Evolutionary conservation across 129 eudicot species (phyloP).

Genomic region (Saussurea involucrata): DNA sequence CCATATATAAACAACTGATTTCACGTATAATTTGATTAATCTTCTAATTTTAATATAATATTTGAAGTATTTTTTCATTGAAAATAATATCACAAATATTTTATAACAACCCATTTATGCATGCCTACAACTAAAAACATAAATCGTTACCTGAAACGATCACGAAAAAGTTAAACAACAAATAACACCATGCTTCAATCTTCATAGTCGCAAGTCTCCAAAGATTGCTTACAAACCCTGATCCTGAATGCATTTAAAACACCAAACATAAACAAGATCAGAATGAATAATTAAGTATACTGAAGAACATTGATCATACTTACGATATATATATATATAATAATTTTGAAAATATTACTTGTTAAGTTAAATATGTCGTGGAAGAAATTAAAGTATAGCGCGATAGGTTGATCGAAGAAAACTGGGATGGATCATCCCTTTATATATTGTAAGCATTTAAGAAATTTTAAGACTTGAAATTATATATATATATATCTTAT

Average conservation of each 20-base stretch:
- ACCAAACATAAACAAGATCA: neutral
- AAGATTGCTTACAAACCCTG: neutral
- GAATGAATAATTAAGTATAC: neutral
- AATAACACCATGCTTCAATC: neutral
- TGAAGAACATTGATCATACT: neutral
- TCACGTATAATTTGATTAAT: neutral
- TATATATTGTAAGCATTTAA: neutral
- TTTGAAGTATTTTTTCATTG: neutral
- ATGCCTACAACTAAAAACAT: neutral
- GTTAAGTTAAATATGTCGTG: neutral
- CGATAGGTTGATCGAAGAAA: neutral
- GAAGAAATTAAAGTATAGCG: neutral
- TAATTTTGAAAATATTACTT: neutral
- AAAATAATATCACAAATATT: neutral
- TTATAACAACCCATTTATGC: neutral
- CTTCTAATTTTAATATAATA: neutral
- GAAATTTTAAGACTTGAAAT: neutral
- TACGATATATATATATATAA: neutral
- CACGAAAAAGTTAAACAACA: neutral
- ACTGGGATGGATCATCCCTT: neutral
- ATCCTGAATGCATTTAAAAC: neutral
- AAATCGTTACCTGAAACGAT: neutral
- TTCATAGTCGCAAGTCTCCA: constrained; percentile 9
- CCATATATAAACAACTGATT: too few relatives aligned
- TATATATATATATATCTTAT: neutral